Evolutionary conservation across 78 protist species (phyloP), one percentile per base, ranked within the genome.

Genomic region (Monosiga brevicollis): DNA sequence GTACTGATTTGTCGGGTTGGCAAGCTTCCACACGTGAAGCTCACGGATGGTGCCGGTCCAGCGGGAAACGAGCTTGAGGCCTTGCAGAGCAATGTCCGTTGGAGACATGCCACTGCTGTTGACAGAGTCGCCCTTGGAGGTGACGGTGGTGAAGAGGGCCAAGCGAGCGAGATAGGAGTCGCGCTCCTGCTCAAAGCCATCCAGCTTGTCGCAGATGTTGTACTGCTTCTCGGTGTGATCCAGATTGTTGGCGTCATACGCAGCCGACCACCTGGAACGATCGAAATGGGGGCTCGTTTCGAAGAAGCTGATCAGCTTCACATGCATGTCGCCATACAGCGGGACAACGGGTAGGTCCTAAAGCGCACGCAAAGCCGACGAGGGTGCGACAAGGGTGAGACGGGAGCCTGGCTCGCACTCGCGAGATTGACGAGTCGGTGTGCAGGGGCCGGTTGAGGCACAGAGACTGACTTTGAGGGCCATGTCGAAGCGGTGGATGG

Each of bases 301-400:
- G 41, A 93, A 80, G 73, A 92, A 22, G 25, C 87, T 34, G 37
- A 55, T 81, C 54, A 89, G 34, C 32, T 83, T 42, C 49, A 89
- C 79, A 40, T 81, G 87, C 95, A 93, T 92, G 84, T 93, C 96
- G 73, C 95, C 96, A 73, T 88, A 91, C 49, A 93, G 81, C 71
- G 92, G 91, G 9, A 93, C 93, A 9, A 87, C 84, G 1, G 95
- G 95, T 54, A 80, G 25, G 76, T 80, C 76, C 81, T 78, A n/a
- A 0, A 24, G 74, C 74, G 6, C 36, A 9, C 74, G 74, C 74
- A 25, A 9, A 49, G 15, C 62, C 62, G 62, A 49, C 6, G 62
- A 6, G 15, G 62, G 15, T 49, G 62, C 62, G 62, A 49, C 29
- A 49, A 49, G 15, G 62, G 62, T 6, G 62, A 15, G 62, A 49